Conservation (phyloP, 805 yeast species). For the Metschnikowia vanudenii region DNA sequence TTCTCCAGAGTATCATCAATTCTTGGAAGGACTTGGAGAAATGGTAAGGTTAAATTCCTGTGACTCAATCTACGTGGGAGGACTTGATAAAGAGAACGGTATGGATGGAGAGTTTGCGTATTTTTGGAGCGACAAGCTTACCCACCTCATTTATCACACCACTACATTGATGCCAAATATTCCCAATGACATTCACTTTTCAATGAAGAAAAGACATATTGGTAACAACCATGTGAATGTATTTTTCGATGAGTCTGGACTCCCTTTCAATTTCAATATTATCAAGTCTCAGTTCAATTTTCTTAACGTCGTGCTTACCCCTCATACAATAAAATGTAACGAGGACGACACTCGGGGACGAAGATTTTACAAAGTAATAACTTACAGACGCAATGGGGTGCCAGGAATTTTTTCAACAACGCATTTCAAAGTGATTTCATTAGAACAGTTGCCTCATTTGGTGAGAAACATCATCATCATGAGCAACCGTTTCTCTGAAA, state of each 20-base stretch:
- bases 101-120: slow-evolving; percentile 75
- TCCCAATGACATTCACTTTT: slow-evolving; percentile 40
- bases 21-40: slow-evolving; percentile 58
- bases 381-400: slow-evolving; percentile 63
- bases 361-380: slow-evolving; percentile 57
- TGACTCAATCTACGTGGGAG: slow-evolving; percentile 63
- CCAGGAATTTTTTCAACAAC: slow-evolving; percentile 77
- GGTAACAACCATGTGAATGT: slow-evolving; percentile 84
- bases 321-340: slow-evolving; percentile 38
- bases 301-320: slow-evolving; percentile 74
- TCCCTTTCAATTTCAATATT: slow-evolving; percentile 64
- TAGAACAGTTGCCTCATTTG: slow-evolving; percentile 56
- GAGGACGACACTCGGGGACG: slow-evolving; percentile 6
- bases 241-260: slow-evolving; percentile 71
- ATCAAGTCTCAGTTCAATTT: slow-evolving; percentile 81
- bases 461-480: slow-evolving; percentile 65
- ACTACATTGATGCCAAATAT: slow-evolving; percentile 76
- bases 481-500: slow-evolving; percentile 69
- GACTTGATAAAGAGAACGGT: slow-evolving; percentile 68
- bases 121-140: slow-evolving; percentile 67
- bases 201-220: slow-evolving; percentile 75
- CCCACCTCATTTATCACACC: slow-evolving; percentile 74
- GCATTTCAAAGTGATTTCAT: slow-evolving; percentile 68
- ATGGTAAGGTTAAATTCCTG: slow-evolving; percentile 55
- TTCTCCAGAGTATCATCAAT: slow-evolving; percentile 57